These are phyloP conservation scores for Sarcodon aspratus DNA, from an alignment of 768 basidiomycete genomes.

Conservation along the genomic window DNA sequence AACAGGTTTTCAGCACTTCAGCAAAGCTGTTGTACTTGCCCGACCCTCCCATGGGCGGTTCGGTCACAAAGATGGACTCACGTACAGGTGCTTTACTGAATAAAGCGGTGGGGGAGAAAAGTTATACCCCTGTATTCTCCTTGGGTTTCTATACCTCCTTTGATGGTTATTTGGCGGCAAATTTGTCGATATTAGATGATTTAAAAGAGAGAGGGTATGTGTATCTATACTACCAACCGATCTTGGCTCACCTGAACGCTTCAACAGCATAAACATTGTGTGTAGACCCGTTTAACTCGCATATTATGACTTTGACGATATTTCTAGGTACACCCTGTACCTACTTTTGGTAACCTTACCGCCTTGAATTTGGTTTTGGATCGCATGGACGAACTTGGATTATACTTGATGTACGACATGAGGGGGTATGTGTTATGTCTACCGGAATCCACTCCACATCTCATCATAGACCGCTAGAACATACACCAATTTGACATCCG, in stretches of 20 bases:
- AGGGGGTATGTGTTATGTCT: conserved; percentile 26
- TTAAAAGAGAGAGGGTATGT: conserved; percentile 47
- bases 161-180: conserved; percentile 37
- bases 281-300: conserved; percentile 4
- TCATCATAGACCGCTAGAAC: conserved; percentile 19
- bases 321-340: conserved; percentile 55
- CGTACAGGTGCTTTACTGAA: conserved; percentile 32
- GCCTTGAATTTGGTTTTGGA: conserved; percentile 48
- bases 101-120: conserved; percentile 17
- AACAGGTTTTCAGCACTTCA: conserved; percentile 21
- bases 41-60: conserved; percentile 17
- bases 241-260: conserved; percentile 6
- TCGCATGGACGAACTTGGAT: conserved; percentile 55
- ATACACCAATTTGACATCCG: conserved; percentile 53
- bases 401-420: conserved; percentile 83
- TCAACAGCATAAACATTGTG: conserved; percentile 27
- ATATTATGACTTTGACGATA: not conserved
- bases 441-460: not conserved
- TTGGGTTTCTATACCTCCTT: conserved; percentile 68
- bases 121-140: conserved; percentile 38
- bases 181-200: conserved; percentile 40
- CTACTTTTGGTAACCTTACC: conserved; percentile 50
- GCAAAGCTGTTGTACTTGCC: conserved; percentile 30
- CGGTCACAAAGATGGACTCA: conserved; percentile 37
- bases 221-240: not conserved